Base-by-base conservation (phyloP, 352 stramenopile species). In the Globisporangium ultimum region DNA sequence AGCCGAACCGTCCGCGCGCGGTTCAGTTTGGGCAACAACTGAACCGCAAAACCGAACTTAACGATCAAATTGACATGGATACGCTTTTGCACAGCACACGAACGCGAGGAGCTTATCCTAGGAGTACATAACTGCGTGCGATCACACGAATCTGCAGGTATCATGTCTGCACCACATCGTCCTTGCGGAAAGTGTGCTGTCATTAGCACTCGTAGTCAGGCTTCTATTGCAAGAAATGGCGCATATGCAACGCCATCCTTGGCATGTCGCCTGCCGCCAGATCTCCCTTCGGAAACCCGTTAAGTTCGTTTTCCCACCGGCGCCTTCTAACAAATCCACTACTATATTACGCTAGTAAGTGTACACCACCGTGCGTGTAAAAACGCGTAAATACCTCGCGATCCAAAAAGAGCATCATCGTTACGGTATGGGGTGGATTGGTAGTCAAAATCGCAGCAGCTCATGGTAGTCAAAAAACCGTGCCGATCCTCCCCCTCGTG, bases 1-100 rank as follows among this genome's bases (percentile, higher is more conserved):
- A 63, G 48, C 48, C 18, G 56, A 58, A 63, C 56, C 56, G 56
- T n/a, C 12, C 40, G 3, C 40, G 17, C 40, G 10, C 40, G 40
- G 40, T 45, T 45, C 40, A 60, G 22, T 32, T 55, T 55, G 22
- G 21, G 48, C 21, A 40, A 17, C 24, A 24, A 24, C 8, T 15
- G 40, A 45, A 45, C 40, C 40, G 40, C 17, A 10, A 15, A 45
- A 18, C 13, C 40, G 40, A 45, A 45, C 40, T n/a, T 45, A 43
- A 43, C 38, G 8, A 10, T 43, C 12, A 8, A 11, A 3, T 32
- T 32, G 11, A 43, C 38, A 43, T 18, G 40, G 40, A 45, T 45
- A 18, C 13, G 13, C 17, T 45, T 45, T n/a, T 10, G 1, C 1
- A 45, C 7, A n/a, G 7, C 0, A 10, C 40, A 10, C 40, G 14